phyloP scores from a whole-genome alignment of 805 yeast species.

The Kazachstania africana region DNA sequence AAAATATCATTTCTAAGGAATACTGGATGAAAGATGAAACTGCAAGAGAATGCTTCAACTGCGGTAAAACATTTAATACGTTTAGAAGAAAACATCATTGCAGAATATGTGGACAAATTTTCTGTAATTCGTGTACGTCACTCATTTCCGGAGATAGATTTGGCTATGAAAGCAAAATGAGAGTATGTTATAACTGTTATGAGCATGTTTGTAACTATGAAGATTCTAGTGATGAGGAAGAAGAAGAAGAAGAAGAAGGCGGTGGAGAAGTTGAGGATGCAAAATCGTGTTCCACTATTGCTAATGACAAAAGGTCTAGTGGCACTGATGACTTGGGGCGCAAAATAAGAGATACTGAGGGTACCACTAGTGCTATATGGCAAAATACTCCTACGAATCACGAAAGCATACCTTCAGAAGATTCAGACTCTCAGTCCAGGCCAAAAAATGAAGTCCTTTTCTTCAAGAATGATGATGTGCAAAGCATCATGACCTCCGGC shows the following conservation, averaged over 20 bases:
- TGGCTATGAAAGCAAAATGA: constrained; percentile 53
- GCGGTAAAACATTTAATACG: constrained; percentile 70
- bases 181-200: constrained; percentile 69
- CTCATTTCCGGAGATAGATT: constrained; percentile 56
- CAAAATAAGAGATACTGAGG: background rate
- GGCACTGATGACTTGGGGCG: background rate
- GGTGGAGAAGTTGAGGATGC: background rate
- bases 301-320: background rate
- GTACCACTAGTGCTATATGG: too few species aligned
- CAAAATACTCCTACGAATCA: too few species aligned
- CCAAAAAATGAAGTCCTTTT: constrained; percentile 15
- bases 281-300: background rate
- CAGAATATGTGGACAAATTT: constrained; percentile 90
- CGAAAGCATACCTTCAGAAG: too few species aligned
- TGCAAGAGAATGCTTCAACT: constrained; percentile 76
- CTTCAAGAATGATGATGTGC: constrained; percentile 24
- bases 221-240: constrained; percentile 56
- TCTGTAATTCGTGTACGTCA: constrained; percentile 73
- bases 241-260: constrained; percentile 2
- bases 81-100: constrained; percentile 92
- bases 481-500: constrained; percentile 23
- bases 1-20: constrained; percentile 37
- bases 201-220: constrained; percentile 53
- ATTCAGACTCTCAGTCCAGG: background rate
- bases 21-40: constrained; percentile 96